phyloP scores from a whole-genome alignment of 2,329 filamentous ascomycete genomes.

The Knoxdaviesia proteae region DNA sequence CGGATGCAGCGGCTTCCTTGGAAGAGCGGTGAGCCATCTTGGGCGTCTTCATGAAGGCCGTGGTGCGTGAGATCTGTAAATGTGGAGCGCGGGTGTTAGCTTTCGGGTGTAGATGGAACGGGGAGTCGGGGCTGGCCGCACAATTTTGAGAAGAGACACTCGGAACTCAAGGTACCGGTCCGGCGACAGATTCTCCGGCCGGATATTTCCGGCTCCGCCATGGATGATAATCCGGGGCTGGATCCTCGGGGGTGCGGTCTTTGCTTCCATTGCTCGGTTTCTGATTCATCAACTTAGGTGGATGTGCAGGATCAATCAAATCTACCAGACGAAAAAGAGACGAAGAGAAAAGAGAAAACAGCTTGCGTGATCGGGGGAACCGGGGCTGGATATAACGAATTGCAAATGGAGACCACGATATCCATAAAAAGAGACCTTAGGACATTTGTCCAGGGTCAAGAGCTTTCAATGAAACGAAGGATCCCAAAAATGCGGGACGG shows the following conservation, averaged over 20 bases:
- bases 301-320: too few relatives aligned
- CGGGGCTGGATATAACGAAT: too few relatives aligned
- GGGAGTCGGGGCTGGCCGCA: slow-evolving; percentile 10
- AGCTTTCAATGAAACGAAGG: too few relatives aligned
- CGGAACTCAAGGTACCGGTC: slow-evolving; percentile 38
- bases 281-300: too few relatives aligned
- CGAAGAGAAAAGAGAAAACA: too few relatives aligned
- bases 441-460: too few relatives aligned
- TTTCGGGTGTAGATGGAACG: neutral
- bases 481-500: too few relatives aligned
- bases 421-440: too few relatives aligned
- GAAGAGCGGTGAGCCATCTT: neutral
- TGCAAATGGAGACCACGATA: too few relatives aligned
- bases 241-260: slow-evolving; percentile 5
- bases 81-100: neutral
- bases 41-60: slow-evolving; percentile 23
- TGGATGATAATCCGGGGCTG: slow-evolving; percentile 47
- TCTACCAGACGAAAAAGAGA: too few relatives aligned
- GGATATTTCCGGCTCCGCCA: slow-evolving; percentile 53
- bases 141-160: slow-evolving; percentile 37
- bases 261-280: too few relatives aligned
- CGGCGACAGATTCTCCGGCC: slow-evolving; percentile 34
- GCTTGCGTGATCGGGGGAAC: too few relatives aligned
- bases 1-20: neutral
- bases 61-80: slow-evolving; percentile 20